A percentile compares a stretch with the other conserved stretches of the same genome.
These are phyloP conservation scores for Ascosphaera apis DNA, from an alignment of 2,329 filamentous ascomycete species.

Conservation along the genomic window DNA sequence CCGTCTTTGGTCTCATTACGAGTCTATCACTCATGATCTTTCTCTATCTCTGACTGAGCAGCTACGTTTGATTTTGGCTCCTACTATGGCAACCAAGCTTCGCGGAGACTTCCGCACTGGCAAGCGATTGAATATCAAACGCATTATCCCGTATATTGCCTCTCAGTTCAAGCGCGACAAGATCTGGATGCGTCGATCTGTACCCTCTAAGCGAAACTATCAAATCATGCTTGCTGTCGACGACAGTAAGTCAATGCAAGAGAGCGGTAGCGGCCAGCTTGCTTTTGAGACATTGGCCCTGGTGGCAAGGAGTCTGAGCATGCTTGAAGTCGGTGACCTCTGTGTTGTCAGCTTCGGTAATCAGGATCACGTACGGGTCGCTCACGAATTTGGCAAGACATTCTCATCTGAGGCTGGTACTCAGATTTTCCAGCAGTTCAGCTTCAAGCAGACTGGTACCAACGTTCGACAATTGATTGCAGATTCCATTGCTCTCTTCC, in stretches of 20 bases:
- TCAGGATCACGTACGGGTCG: constrained; percentile 45
- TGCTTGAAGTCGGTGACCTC: constrained; percentile 91
- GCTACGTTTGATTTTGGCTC: constrained; percentile 80
- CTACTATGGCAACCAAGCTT: constrained; percentile 86
- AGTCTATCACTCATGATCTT: constrained; percentile 60
- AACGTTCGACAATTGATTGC: constrained; percentile 61
- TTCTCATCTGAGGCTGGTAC: constrained; percentile 65
- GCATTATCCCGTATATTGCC: constrained; percentile 97
- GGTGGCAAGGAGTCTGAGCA: constrained; percentile 62
- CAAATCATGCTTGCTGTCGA: constrained; percentile 96
- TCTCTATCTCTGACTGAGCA: constrained; percentile 83
- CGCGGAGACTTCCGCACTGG: constrained; percentile 92
- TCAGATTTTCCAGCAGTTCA: constrained; percentile 64
- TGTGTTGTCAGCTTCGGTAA: constrained; percentile 75
- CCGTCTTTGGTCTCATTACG: constrained; percentile 64
- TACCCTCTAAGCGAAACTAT: constrained; percentile 83
- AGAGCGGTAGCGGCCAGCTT: constrained; percentile 50
- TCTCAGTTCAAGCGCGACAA: constrained; percentile 98
- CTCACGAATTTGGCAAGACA: constrained; percentile 63
- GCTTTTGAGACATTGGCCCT: constrained; percentile 90
- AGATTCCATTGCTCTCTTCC: constrained; percentile 60
- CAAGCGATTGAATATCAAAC: constrained; percentile 96
- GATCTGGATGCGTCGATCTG: constrained; percentile 92
- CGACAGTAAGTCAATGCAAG: constrained; percentile 84
- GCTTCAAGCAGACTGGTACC: constrained; percentile 65